Percentiles rank a stretch among this genome's conserved stretches.
phyloP scores from a whole-genome alignment of 2,329 filamentous ascomycete genomes.

The Curvularia hawaiiensis region DNA sequence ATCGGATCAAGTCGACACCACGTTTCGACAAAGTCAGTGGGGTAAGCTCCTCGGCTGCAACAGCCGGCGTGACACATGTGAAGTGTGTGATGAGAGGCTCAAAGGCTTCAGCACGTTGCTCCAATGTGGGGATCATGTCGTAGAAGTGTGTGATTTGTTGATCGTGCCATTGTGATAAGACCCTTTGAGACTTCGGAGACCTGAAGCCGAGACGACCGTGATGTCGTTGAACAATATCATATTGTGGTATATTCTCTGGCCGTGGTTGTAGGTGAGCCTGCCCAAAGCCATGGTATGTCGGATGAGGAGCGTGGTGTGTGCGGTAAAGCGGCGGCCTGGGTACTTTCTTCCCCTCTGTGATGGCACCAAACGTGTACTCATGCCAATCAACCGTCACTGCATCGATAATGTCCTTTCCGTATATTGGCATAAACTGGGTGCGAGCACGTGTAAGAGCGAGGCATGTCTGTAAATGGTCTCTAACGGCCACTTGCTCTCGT shows the following conservation, averaged over 20 bases:
- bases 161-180: conserved; percentile 69
- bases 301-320: conserved; percentile 11
- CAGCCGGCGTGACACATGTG: conserved; percentile 88
- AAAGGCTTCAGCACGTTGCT: conserved; percentile 73
- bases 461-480: conserved; percentile 77
- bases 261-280: conserved; percentile 31
- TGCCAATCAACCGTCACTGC: conserved; percentile 66
- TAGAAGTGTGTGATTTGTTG: conserved; percentile 68
- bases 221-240: conserved; percentile 51
- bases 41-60: conserved; percentile 78
- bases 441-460: conserved; percentile 82
- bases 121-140: conserved; percentile 74
- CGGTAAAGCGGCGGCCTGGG: conserved; percentile 19
- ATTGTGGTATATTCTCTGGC: conserved; percentile 15
- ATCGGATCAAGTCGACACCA: conserved; percentile 60
- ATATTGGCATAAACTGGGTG: conserved; percentile 79
- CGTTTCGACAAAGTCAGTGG: conserved; percentile 66
- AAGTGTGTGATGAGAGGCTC: conserved; percentile 84
- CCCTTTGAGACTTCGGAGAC: conserved; percentile 30
- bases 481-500: conserved; percentile 67
- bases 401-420: conserved; percentile 79
- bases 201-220: conserved; percentile 41
- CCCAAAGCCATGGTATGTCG: conserved; percentile 24
- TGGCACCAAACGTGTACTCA: conserved; percentile 41
- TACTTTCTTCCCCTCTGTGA: conserved; percentile 48